Base-by-base conservation (phyloP, 805 yeast species). In the Torulaspora delbrueckii region DNA sequence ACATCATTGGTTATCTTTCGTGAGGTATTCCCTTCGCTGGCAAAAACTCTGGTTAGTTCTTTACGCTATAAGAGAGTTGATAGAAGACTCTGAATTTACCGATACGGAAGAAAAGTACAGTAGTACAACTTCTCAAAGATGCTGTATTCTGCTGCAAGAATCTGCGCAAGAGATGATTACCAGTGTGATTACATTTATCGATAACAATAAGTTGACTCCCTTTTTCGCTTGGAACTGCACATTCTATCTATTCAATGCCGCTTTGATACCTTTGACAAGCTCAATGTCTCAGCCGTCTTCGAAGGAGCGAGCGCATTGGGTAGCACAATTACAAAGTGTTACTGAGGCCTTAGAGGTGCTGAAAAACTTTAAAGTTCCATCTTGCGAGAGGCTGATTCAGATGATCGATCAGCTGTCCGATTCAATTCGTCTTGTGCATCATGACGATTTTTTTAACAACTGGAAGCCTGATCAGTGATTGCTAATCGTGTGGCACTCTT, bases 171-270 rank as follows among this genome's bases (percentile, higher is more conserved):
- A 72, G 23, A 77, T 82, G 0, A 76, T 82, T 12, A 45, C 63
- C 32, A 73, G 81, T 6, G 76, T 81, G 7, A 63, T 70, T 19
- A 67, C 65, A 24, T 77, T 66, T 50, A 56, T 63, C 18, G 52
- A 54, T 22, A 65, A 62, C 31, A 54, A 66, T 40, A 64, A 65
- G 8, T 46, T 72, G 14, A 70, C 77, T n/a, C 72, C 75, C 22
- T 66, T 79, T 25, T 70, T 78, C 10, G 73, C 77, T 23, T 81
- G 86, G 86, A 77, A 80, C 61, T 77, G 83, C 4, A 76, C 80
- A 0, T 81, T 78, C 56, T 82, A 78, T 59, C 52, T 79, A 10
- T 79, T 81, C 63, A 85, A 81, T 58, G 84, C 86, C 1, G 74
- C 77, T 4, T 62, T 81, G 45, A 76, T 81, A 40, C 80, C 82